These are phyloP conservation scores for Nevesoporus exiguus DNA, from an alignment of 768 basidiomycete species.

Conservation along the genomic window DNA sequence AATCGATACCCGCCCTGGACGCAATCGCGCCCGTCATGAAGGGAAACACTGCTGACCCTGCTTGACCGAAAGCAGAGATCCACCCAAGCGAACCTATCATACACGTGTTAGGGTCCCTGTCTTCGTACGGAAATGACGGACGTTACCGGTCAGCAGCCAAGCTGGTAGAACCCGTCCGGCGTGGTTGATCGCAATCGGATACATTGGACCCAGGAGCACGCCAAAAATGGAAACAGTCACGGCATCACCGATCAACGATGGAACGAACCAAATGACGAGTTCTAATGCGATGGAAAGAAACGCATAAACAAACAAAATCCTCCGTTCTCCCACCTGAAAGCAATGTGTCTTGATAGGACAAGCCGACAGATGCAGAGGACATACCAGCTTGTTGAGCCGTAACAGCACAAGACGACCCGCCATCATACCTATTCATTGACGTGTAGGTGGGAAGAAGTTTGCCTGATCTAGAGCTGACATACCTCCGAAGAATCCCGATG, in stretches of 20 bases:
- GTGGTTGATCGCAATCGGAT: constrained; percentile 64
- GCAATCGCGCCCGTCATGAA: constrained; percentile 73
- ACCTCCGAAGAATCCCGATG: constrained; percentile 58
- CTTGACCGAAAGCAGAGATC: constrained; percentile 67
- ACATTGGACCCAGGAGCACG: constrained; percentile 49
- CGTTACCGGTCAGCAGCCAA: constrained; percentile 56
- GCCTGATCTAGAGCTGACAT: background rate
- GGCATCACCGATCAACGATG: constrained; percentile 50
- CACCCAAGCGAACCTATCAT: constrained; percentile 54
- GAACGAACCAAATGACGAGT: constrained; percentile 55
- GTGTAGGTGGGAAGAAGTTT: background rate
- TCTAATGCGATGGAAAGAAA: constrained; percentile 53
- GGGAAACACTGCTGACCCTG: constrained; percentile 70
- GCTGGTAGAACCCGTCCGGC: constrained; percentile 64
- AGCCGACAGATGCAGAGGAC: background rate
- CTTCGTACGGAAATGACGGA: background rate
- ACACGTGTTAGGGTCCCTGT: background rate
- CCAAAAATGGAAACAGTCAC: constrained; percentile 57
- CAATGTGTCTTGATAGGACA: background rate
- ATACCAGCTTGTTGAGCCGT: constrained; percentile 52
- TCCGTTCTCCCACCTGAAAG: constrained; percentile 50
- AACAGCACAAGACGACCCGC: constrained; percentile 51
- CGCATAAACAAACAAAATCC: constrained; percentile 50
- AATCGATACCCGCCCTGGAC: constrained; percentile 48
- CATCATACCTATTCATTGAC: constrained; percentile 43